Evolutionary conservation across 345 rosid species (phyloP).

Genomic region (Brassica cretica): DNA sequence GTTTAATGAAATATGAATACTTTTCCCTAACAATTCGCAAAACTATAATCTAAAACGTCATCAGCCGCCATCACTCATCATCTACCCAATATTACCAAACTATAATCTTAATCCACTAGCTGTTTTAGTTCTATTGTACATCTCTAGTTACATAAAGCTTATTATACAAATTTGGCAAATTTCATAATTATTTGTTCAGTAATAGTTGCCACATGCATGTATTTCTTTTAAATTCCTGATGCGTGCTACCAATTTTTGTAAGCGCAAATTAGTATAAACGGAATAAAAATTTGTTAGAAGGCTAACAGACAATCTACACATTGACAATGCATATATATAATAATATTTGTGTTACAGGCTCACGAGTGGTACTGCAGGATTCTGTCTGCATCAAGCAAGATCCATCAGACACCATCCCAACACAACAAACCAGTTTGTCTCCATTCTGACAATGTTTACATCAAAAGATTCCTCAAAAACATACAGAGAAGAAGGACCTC

Average conservation of each 20-base stretch:
- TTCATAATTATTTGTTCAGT: neutral
- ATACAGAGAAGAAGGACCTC: neutral
- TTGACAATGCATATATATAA: neutral
- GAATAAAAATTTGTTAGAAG: neutral
- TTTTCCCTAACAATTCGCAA: slow-evolving; percentile 21
- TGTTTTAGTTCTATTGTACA: neutral
- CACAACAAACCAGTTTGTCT: slow-evolving; percentile 35
- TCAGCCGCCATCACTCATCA: slow-evolving; percentile 26
- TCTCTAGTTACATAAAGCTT: neutral
- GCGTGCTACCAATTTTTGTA: neutral
- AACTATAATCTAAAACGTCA: slow-evolving; percentile 5
- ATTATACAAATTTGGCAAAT: slow-evolving; percentile 12
- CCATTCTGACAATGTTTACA: slow-evolving; percentile 28
- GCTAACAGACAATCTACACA: slow-evolving; percentile 33
- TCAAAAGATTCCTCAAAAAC: slow-evolving; percentile 30
- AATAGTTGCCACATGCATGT: slow-evolving; percentile 8
- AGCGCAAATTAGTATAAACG: neutral
- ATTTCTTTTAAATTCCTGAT: neutral
- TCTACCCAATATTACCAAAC: slow-evolving; percentile 12
- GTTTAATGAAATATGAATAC: neutral
- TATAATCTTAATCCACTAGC: slow-evolving; percentile 23
- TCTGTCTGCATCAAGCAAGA: slow-evolving; percentile 38
- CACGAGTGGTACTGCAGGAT: slow-evolving; percentile 44
- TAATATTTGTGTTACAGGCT: slow-evolving; percentile 27
- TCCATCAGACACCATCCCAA: slow-evolving; percentile 34